phyloP scores from a whole-genome alignment of 352 stramenopile genomes.

The Pythium chondricola region DNA sequence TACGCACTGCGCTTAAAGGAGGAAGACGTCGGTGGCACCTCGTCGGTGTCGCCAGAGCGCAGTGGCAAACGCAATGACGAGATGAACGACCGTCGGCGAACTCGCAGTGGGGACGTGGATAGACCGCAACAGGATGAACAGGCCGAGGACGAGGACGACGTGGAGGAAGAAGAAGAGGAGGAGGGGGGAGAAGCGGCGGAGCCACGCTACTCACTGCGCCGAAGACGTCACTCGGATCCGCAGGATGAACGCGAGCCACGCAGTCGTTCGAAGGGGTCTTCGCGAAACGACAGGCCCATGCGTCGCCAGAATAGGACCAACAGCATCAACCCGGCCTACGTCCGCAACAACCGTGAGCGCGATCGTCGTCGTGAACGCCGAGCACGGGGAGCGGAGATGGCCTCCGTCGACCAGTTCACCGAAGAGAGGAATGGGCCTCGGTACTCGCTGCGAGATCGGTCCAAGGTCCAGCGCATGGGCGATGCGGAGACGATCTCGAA shows the following conservation, averaged over 20 bases:
- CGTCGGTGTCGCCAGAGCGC: conserved; percentile 10
- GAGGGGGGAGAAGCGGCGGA: conserved; percentile 10
- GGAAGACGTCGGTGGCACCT: neutral
- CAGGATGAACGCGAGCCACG: neutral
- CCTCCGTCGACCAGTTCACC: neutral
- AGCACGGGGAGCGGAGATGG: neutral
- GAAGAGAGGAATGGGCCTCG: conserved; percentile 27
- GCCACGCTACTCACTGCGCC: conserved; percentile 36
- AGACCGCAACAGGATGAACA: neutral
- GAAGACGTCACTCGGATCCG: conserved; percentile 22
- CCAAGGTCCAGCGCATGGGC: conserved; percentile 45
- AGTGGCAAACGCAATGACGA: conserved; percentile 12
- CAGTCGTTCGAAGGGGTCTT: neutral
- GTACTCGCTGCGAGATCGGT: conserved; percentile 69
- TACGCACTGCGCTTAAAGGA: conserved; percentile 55
- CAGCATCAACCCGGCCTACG: neutral
- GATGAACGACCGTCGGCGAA: neutral
- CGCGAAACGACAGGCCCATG: no score
- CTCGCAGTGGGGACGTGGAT: no score
- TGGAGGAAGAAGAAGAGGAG: conserved; percentile 25
- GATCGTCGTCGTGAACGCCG: conserved; percentile 7
- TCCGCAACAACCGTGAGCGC: neutral
- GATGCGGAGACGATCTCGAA: conserved; percentile 20
- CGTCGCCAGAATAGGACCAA: neutral
- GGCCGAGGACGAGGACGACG: conserved; percentile 12